Evolutionary conservation across 768 basidiomycete genomes (phyloP), one percentile per base, ranked within the genome.

Genomic region (Naganishia vaughanmartiniae): DNA sequence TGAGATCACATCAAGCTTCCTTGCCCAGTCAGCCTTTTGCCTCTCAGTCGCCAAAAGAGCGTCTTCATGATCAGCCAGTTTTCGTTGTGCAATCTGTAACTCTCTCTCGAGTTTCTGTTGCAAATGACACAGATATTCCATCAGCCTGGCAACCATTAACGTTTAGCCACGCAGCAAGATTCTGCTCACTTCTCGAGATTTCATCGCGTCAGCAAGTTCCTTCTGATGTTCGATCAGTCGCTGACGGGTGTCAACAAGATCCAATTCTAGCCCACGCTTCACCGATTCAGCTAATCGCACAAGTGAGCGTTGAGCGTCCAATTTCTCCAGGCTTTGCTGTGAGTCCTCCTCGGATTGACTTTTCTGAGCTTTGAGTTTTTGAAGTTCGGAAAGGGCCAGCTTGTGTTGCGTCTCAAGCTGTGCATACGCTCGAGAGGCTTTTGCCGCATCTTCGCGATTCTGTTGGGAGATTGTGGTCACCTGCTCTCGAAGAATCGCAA

Each of bases 401-500:
- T 46, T 54, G 34, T 67, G 46, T 56, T 65, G 30, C 11, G 10
- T 21, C 36, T 65, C 39, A 34, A 65, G 48, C 45, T 58, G 56
- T 21, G 60, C 48, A 12, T n/a, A 51, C 21, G 42, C 88, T 36
- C 88, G 88, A 80, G 96, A 96, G 21, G 93, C 95, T 77, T 93
- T 90, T 79, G 97, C 93, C 11, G 94, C 85, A 31, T 97, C 93
- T 79, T 96, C 89, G 33, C 95, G 91, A 77, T 96, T 94, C 81
- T 98, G 93, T 51, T 96, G 92, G 69, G 95, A 93, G 21, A 91
- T 95, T 83, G 93, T 97, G 83, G 95, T 91, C 77, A 96, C 84
- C 85, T 53, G 71, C 83, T 42, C 76, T 26, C 93, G 88, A 7
- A 99, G 84, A 34, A 88, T 85, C 0, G 82, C 79, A 14, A 97